phyloP scores from a whole-genome alignment of 2,329 filamentous ascomycete genomes.

The Coleophoma eucalyptorum region DNA sequence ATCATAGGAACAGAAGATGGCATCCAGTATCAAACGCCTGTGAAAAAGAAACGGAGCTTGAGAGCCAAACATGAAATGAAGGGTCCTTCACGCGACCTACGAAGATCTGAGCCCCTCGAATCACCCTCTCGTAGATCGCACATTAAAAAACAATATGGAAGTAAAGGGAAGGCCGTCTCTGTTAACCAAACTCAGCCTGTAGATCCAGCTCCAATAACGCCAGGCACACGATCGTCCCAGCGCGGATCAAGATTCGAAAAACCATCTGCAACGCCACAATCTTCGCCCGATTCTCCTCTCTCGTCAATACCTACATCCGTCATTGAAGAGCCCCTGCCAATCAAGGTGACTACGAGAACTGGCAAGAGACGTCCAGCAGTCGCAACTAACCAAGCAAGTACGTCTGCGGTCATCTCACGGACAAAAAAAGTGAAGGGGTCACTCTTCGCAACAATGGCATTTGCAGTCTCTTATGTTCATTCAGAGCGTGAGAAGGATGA shows the following conservation, averaged over 20 bases:
- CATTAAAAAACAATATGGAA: constrained; percentile 1
- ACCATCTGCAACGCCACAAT: background rate
- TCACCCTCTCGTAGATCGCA: background rate
- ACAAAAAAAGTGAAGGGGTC: background rate
- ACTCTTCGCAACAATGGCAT: constrained; percentile 78
- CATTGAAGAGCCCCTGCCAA: background rate
- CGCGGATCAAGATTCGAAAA: constrained; percentile 9
- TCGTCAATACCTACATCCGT: background rate
- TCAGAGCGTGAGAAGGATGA: constrained; percentile 51
- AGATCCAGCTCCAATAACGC: background rate
- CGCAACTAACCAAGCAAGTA: constrained; percentile 5
- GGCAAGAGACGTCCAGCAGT: background rate
- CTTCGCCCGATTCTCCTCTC: background rate
- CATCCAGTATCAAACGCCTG: background rate
- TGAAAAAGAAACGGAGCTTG: background rate
- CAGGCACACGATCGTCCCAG: constrained; percentile 13
- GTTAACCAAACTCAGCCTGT: background rate
- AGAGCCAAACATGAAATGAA: background rate
- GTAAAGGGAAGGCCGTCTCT: background rate
- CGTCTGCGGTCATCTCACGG: background rate
- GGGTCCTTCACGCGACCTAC: constrained; percentile 3
- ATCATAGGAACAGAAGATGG: background rate
- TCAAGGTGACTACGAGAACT: background rate
- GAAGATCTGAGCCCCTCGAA: constrained; percentile 1
- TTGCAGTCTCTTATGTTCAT: constrained; percentile 71